A percentile compares a stretch with the other conserved stretches of the same genome.
Evolutionary conservation across 768 basidiomycete species (phyloP).

Genomic region (Boletus rufocinnamomeus): DNA sequence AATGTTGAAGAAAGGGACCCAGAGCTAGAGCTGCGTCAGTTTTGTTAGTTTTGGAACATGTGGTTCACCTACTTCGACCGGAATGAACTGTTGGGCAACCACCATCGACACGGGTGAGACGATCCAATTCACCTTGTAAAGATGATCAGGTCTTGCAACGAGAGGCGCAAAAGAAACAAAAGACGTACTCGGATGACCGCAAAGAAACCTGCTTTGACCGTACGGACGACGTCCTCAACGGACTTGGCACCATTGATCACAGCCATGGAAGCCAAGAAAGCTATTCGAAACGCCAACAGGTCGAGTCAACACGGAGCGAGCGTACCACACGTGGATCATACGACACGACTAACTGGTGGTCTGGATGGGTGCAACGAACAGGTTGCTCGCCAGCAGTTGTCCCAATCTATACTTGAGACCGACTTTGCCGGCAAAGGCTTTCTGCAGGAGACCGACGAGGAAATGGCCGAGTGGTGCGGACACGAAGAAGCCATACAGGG

Average conservation of each 20-base stretch:
- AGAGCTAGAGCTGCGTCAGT: constrained; percentile 51
- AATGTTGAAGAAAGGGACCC: constrained; percentile 86
- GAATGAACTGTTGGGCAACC: constrained; percentile 78
- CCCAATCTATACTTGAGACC: constrained; percentile 61
- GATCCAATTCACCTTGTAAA: constrained; percentile 70
- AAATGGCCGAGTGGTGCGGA: constrained; percentile 81
- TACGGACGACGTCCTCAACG: constrained; percentile 60
- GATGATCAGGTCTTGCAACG: constrained; percentile 3
- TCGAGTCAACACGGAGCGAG: neutral
- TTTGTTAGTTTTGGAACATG: neutral
- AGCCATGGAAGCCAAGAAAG: constrained; percentile 78
- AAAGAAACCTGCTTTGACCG: constrained; percentile 73
- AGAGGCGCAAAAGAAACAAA: neutral
- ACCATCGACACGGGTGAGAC: constrained; percentile 73
- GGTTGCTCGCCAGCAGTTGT: constrained; percentile 75
- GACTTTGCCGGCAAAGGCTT: constrained; percentile 73
- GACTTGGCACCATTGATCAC: constrained; percentile 80
- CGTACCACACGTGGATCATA: neutral
- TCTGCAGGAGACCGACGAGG: constrained; percentile 73
- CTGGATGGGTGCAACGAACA: constrained; percentile 77
- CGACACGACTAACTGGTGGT: constrained; percentile 51
- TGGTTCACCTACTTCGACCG: constrained; percentile 59
- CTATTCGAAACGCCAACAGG: constrained; percentile 36
- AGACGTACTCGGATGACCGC: constrained; percentile 65
- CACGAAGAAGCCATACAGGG: constrained; percentile 77